These are phyloP conservation scores for Vigna angularis DNA, from an alignment of 306 rosid genomes.

Conservation along the genomic window DNA sequence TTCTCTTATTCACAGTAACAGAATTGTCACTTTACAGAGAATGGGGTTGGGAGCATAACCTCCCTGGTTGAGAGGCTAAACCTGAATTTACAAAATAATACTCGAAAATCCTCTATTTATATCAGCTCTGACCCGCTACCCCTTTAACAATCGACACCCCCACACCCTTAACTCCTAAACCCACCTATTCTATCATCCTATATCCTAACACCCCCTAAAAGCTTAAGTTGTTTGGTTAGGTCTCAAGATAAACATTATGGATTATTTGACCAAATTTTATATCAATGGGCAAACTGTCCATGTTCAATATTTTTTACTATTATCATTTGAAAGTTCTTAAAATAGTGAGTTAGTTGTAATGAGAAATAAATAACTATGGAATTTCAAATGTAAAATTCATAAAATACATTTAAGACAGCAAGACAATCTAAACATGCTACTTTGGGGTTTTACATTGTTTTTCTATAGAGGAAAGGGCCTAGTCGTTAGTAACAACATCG, in stretches of 20 bases:
- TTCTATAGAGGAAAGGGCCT: background rate
- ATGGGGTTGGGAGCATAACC: no score
- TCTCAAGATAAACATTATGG: background rate
- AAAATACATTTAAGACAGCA: background rate
- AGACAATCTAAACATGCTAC: conserved; percentile 8
- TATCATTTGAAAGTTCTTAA: background rate
- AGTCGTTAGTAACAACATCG: conserved; percentile 21
- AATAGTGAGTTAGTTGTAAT: background rate
- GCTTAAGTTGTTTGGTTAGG: background rate
- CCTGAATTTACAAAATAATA: no score
- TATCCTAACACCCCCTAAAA: background rate
- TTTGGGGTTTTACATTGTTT: background rate
- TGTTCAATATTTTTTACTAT: background rate
- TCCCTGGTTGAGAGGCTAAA: no score
- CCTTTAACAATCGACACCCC: no score
- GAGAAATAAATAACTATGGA: conserved; percentile 10
- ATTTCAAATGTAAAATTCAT: conserved; percentile 25
- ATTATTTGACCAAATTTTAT: conserved; percentile 21
- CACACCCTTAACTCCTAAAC: no score
- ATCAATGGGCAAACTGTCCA: background rate
- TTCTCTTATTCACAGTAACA: no score
- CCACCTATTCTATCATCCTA: no score
- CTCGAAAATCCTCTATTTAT: no score
- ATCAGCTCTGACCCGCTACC: no score
- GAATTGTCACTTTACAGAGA: no score